Evolutionary conservation across 208 protist genomes (phyloP), one percentile per base, ranked within the genome.

Genomic region (Naegleria lovaniensis): DNA sequence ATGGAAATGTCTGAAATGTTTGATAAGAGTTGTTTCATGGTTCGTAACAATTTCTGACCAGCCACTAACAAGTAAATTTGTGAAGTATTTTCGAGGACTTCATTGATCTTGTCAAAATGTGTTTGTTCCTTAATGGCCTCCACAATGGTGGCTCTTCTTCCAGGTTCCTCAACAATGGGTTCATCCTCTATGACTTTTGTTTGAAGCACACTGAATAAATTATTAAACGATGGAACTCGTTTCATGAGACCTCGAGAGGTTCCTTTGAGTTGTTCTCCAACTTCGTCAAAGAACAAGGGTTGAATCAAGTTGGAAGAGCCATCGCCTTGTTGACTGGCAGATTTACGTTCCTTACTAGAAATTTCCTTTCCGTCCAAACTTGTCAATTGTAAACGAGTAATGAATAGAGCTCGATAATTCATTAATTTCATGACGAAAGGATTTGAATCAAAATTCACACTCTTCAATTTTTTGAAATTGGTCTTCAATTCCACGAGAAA

Each of bases 401-500:
- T 36, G n/a, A 79, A 79, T 36, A 79, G 6, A 79, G 67, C 25
- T 33, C 29, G 25, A 36, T 79, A 79, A 79, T 79, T 79, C 67
- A 79, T 79, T 79, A 79, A 79, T 36, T 79, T 79, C 16, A 79
- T 79, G 9, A 79, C 67, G 29, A 79, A 79, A 79, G 67, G 67
- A 79, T 79, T 79, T 9, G 67, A 79, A 79, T 79, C 67, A 79
- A 79, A 79, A 79, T 79, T 79, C 6, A 79, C n/a, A 79, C 25
- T 33, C n/a, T 79, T 79, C 6, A 79, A 36, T 79, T 79, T 79
- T 36, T 79, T 79, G 9, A 79, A 79, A 36, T 9, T 13, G 2
- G 9, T 36, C 29, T 79, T 79, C 6, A 79, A 33, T 33, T 79
- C 67, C 9, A 25, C 16, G 9, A 79, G n/a, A 79, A 79, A 29